These are phyloP conservation scores for Thelephora terrestris DNA, from an alignment of 1,284 basidiomycete species.

Conservation along the genomic window DNA sequence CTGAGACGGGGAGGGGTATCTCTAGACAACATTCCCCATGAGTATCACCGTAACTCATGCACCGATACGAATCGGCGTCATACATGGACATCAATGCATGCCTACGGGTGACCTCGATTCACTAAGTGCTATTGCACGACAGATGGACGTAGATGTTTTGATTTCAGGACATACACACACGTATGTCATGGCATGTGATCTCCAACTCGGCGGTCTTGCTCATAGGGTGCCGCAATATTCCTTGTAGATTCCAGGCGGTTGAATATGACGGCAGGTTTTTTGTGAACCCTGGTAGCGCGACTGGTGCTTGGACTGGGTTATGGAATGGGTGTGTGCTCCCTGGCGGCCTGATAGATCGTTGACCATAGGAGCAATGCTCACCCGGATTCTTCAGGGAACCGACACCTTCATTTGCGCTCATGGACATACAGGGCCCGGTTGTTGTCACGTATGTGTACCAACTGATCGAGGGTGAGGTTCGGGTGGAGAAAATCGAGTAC, in stretches of 20 bases:
- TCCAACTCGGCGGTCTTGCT: neutral
- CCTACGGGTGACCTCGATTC: constrained; percentile 90
- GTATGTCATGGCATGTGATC: constrained; percentile 40
- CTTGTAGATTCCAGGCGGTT: constrained; percentile 80
- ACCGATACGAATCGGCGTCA: constrained; percentile 86
- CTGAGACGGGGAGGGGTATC: constrained; percentile 5
- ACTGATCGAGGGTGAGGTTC: constrained; percentile 85
- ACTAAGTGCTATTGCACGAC: constrained; percentile 77
- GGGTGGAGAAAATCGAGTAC: constrained; percentile 80
- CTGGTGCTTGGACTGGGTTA: constrained; percentile 85
- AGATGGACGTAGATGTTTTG: constrained; percentile 97
- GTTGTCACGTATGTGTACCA: constrained; percentile 96
- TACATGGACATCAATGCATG: constrained; percentile 93
- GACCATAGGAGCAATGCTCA: neutral
- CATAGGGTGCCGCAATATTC: neutral
- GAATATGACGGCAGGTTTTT: constrained; percentile 91
- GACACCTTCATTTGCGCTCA: constrained; percentile 80
- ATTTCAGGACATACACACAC: constrained; percentile 91
- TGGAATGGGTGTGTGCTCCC: constrained; percentile 46
- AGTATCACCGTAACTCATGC: constrained; percentile 78
- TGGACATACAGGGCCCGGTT: constrained; percentile 92
- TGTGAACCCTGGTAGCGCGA: constrained; percentile 92
- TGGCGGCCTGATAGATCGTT: neutral
- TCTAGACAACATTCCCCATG: constrained; percentile 67
- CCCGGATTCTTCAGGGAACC: constrained; percentile 36